phyloP scores from a whole-genome alignment of 805 yeast species.

The Danielozyma ontarioensis region DNA sequence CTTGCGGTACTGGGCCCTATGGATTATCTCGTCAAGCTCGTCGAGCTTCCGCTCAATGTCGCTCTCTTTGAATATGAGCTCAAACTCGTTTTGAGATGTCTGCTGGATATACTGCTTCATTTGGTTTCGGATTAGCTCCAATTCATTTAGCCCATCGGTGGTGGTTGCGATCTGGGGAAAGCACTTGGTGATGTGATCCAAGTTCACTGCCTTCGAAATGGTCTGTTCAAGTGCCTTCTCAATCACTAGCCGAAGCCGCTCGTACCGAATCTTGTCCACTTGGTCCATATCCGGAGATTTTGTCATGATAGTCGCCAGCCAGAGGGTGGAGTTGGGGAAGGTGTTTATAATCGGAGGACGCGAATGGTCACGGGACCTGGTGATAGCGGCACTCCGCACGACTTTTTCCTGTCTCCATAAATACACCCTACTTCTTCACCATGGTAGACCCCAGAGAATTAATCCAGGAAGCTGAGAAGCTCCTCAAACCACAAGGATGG shows the following conservation, averaged over 20 bases:
- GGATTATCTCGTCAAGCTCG: constrained; percentile 44
- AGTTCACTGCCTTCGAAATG: constrained; percentile 41
- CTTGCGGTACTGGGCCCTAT: constrained; percentile 32
- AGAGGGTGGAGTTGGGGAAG: background rate
- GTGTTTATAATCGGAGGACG: background rate
- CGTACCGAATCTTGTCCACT: constrained; percentile 38
- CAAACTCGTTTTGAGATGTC: constrained; percentile 48
- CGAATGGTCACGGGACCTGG: constrained; percentile 4
- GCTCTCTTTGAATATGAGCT: constrained; percentile 47
- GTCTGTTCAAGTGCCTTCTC: constrained; percentile 52
- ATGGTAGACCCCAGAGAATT: constrained; percentile 44
- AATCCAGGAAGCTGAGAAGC: constrained; percentile 39
- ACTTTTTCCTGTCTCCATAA: background rate
- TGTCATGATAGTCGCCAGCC: background rate
- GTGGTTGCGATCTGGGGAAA: constrained; percentile 49
- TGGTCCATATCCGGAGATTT: constrained; percentile 1
- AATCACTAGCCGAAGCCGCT: constrained; percentile 46
- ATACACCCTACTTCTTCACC: background rate
- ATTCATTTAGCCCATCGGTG: constrained; percentile 38
- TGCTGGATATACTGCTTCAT: constrained; percentile 48
- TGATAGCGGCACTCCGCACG: background rate
- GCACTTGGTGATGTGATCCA: constrained; percentile 48
- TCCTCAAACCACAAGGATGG: constrained; percentile 59
- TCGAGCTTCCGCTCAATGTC: constrained; percentile 39
- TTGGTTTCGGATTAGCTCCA: constrained; percentile 48